Percentiles rank a stretch among this genome's conserved stretches.
Evolutionary conservation across 2,329 filamentous ascomycete species (phyloP).

Genomic region (Colletotrichum musicola): DNA sequence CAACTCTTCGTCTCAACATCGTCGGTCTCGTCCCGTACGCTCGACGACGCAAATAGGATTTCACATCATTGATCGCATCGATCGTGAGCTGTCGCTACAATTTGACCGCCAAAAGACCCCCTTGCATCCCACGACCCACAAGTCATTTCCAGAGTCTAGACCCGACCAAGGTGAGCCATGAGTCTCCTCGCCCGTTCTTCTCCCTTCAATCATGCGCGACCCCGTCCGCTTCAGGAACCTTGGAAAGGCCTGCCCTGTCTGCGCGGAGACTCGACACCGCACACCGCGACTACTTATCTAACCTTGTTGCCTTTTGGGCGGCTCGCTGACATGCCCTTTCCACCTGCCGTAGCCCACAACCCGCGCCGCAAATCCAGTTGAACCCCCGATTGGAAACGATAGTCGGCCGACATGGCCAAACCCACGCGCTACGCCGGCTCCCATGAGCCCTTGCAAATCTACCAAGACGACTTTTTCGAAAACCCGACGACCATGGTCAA

Average conservation of each 20-base stretch:
- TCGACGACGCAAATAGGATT: neutral
- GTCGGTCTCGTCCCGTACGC: neutral
- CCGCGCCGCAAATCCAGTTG: slow-evolving; percentile 22
- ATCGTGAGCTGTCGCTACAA: slow-evolving; percentile 33
- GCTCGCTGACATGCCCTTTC: slow-evolving; percentile 35
- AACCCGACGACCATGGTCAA: slow-evolving; percentile 63
- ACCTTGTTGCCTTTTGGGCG: slow-evolving; percentile 30
- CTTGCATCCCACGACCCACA: slow-evolving; percentile 41
- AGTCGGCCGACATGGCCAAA: slow-evolving; percentile 65
- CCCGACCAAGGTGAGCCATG: slow-evolving; percentile 40
- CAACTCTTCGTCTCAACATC: slow-evolving; percentile 4
- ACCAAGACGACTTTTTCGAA: slow-evolving; percentile 64
- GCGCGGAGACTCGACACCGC: slow-evolving; percentile 21
- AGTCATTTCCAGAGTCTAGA: slow-evolving; percentile 41
- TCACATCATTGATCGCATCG: slow-evolving; percentile 1
- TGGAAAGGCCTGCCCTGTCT: slow-evolving; percentile 25
- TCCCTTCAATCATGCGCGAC: slow-evolving; percentile 40
- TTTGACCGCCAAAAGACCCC: slow-evolving; percentile 39
- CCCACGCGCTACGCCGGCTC: slow-evolving; percentile 60
- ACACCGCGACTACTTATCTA: slow-evolving; percentile 37
- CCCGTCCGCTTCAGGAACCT: slow-evolving; percentile 27
- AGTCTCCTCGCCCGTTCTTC: slow-evolving; percentile 38
- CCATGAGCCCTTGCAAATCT: slow-evolving; percentile 64
- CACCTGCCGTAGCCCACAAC: slow-evolving; percentile 4
- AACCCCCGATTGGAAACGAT: slow-evolving; percentile 18